Conservation (phyloP, 2,329 filamentous ascomycete genomes). For the Fusarium sp. region DNA sequence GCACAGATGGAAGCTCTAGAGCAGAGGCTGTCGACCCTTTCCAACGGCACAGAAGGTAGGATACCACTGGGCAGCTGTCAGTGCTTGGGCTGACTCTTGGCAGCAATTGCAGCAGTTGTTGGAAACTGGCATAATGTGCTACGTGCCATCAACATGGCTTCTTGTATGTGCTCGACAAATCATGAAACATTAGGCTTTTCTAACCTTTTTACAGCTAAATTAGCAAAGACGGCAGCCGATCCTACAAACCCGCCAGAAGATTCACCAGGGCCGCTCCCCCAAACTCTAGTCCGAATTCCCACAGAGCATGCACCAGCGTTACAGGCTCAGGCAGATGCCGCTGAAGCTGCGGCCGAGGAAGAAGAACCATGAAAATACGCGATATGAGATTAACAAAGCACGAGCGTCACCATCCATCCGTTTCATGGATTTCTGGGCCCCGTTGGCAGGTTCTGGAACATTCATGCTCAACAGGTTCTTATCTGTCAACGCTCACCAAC, state of each 20-base stretch:
- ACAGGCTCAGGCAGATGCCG: constrained; percentile 70
- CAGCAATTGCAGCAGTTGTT: constrained; percentile 86
- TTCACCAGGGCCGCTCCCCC: constrained; percentile 71
- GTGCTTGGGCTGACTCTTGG: constrained; percentile 41
- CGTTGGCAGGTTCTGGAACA: background rate
- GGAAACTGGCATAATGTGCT: constrained; percentile 91
- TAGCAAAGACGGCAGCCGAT: constrained; percentile 70
- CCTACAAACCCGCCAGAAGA: constrained; percentile 55
- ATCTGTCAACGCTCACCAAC: background rate
- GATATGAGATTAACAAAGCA: background rate
- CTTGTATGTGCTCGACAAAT: constrained; percentile 67
- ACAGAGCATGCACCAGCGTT: constrained; percentile 79
- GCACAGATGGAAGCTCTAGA: constrained; percentile 86
- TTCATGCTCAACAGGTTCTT: background rate
- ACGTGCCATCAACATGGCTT: constrained; percentile 87
- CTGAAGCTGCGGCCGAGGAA: constrained; percentile 60
- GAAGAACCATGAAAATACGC: constrained; percentile 46
- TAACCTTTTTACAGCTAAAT: constrained; percentile 67
- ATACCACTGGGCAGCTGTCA: background rate
- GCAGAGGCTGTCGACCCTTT: constrained; percentile 81
- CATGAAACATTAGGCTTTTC: background rate
- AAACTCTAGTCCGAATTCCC: constrained; percentile 87
- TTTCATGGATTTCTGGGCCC: background rate
- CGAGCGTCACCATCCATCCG: background rate
- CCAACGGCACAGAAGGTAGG: constrained; percentile 83